phyloP scores from a whole-genome alignment of 768 basidiomycete genomes.

The Rhizopogon vinicolor region DNA sequence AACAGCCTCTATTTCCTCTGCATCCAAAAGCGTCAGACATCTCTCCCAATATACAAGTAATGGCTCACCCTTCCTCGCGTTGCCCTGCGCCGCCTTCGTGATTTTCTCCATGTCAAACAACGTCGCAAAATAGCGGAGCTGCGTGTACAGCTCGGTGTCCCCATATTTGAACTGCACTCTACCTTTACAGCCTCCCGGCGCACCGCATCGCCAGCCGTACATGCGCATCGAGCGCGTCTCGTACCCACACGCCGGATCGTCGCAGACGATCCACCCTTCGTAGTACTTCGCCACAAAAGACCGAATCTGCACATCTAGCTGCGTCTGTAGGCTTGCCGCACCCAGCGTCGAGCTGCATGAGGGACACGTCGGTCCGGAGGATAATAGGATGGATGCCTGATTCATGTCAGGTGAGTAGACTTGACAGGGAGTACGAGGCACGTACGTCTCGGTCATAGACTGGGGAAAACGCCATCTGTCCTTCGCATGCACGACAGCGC shows the following conservation, averaged over 20 bases:
- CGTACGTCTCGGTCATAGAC: constrained; percentile 57
- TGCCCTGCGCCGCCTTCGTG: constrained; percentile 44
- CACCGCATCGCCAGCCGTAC: constrained; percentile 80
- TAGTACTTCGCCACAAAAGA: constrained; percentile 77
- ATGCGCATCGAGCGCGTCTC: constrained; percentile 94
- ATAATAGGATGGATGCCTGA: constrained; percentile 63
- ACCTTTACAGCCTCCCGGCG: constrained; percentile 17
- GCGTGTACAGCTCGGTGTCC: constrained; percentile 83
- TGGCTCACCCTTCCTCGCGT: constrained; percentile 34
- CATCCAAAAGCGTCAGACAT: background rate
- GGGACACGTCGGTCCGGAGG: constrained; percentile 67
- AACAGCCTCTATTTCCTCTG: constrained; percentile 56
- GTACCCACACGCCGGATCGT: constrained; percentile 78
- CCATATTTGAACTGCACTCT: constrained; percentile 54
- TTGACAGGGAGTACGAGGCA: background rate
- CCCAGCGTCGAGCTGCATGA: constrained; percentile 54
- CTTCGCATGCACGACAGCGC: constrained; percentile 73
- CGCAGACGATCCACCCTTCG: constrained; percentile 83
- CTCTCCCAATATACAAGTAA: background rate
- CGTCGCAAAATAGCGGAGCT: constrained; percentile 76
- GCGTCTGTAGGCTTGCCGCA: constrained; percentile 64
- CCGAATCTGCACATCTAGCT: constrained; percentile 86
- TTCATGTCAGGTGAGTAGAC: background rate
- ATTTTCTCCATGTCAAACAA: constrained; percentile 76
- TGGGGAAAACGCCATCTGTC: constrained; percentile 50